Conservation (phyloP, 352 stramenopile genomes). For the Pythium plurisporium region DNA sequence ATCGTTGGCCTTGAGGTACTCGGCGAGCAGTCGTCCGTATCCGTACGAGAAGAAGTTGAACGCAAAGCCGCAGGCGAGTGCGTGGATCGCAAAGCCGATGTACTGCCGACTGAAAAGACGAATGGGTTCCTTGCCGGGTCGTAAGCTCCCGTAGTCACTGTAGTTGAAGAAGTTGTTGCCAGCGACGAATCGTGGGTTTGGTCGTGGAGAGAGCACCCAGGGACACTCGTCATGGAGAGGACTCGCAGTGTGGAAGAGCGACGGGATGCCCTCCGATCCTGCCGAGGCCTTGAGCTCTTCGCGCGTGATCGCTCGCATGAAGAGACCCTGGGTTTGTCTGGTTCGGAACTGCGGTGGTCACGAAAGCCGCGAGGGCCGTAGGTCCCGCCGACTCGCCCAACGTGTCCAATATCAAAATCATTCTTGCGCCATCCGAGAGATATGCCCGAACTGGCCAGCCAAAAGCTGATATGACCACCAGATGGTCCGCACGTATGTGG, state of each 20-base stretch:
- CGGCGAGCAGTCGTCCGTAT: slow-evolving; percentile 14
- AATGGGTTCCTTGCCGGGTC: slow-evolving; percentile 1
- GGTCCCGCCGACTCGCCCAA: too few relatives aligned
- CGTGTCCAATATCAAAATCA: not conserved
- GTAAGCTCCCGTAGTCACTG: not conserved
- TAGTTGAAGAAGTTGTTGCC: slow-evolving; percentile 4
- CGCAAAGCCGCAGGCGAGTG: slow-evolving; percentile 7
- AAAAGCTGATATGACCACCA: not conserved
- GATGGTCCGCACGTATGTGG: not conserved
- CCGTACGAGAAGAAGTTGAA: slow-evolving; percentile 19
- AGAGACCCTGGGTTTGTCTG: too few relatives aligned
- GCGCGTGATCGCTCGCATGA: slow-evolving; percentile 6
- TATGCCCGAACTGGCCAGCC: not conserved
- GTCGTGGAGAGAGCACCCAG: not conserved
- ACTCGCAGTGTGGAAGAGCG: not conserved
- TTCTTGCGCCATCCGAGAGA: not conserved
- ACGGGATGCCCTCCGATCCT: not conserved
- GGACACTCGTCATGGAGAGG: not conserved
- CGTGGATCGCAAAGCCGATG: slow-evolving; percentile 19
- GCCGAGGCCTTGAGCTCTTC: slow-evolving; percentile 2
- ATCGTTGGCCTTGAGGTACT: slow-evolving; percentile 15
- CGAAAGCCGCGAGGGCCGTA: too few relatives aligned
- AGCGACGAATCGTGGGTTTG: slow-evolving; percentile 16
- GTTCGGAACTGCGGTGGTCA: too few relatives aligned
- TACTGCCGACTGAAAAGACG: slow-evolving; percentile 11